These are phyloP conservation scores for Corynascus novoguineensis DNA, from an alignment of 495 filamentous ascomycete genomes.

Conservation along the genomic window DNA sequence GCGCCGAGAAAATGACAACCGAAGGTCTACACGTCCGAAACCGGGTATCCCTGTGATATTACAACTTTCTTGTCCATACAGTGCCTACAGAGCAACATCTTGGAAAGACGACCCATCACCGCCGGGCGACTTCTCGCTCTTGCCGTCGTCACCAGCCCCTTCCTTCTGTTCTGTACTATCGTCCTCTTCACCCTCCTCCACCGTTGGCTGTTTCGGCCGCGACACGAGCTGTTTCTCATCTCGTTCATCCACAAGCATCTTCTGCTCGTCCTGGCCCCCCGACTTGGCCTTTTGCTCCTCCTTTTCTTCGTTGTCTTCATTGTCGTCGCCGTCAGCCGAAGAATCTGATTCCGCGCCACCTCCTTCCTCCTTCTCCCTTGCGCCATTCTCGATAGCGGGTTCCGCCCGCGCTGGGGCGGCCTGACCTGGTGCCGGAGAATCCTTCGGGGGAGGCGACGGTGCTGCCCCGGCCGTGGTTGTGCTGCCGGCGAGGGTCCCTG, in stretches of 20 bases:
- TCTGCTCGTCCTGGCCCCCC: slow-evolving; percentile 48
- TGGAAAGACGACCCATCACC: slow-evolving; percentile 48
- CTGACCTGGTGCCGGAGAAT: slow-evolving; percentile 2
- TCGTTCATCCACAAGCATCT: slow-evolving; percentile 49
- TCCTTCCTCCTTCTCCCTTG: slow-evolving; percentile 19
- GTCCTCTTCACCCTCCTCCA: slow-evolving; percentile 28
- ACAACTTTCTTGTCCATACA: neutral
- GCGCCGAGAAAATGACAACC: neutral
- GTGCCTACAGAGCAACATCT: slow-evolving; percentile 48
- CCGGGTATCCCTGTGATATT: neutral
- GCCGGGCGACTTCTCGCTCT: slow-evolving; percentile 38
- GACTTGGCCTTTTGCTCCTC: slow-evolving; percentile 31
- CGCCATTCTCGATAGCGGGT: neutral
- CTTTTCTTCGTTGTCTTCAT: slow-evolving; percentile 34
- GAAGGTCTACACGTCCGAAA: neutral
- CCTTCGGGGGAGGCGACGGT: slow-evolving; percentile 3
- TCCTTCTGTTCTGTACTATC: slow-evolving; percentile 35
- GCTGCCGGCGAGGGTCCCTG: slow-evolving; percentile 14
- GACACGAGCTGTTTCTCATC: slow-evolving; percentile 46
- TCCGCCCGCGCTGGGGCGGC: neutral
- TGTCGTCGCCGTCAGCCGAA: slow-evolving; percentile 32
- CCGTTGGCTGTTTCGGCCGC: slow-evolving; percentile 32
- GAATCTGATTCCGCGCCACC: slow-evolving; percentile 19
- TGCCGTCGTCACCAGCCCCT: slow-evolving; percentile 29
- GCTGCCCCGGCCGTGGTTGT: neutral